phyloP scores from a whole-genome alignment of 2,329 filamentous ascomycete genomes.

The Botrytis tulipae region DNA sequence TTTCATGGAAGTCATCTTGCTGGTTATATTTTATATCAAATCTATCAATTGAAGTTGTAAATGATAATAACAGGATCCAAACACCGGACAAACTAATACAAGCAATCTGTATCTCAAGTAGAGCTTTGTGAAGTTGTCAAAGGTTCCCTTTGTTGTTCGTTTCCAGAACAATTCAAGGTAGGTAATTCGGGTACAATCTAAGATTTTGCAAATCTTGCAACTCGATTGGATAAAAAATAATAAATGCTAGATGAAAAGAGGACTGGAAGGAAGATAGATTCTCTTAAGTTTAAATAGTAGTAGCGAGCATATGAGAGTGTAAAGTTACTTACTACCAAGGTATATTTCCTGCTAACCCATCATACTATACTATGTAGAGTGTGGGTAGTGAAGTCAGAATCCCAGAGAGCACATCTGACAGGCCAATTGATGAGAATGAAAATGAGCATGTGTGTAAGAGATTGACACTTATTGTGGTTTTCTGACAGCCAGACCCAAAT shows the following conservation, averaged over 20 bases:
- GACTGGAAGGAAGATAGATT: not conserved
- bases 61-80: not conserved
- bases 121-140: constrained; percentile 21
- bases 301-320: not conserved
- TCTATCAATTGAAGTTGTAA: not conserved
- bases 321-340: not conserved
- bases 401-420: not conserved
- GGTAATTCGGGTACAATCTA: not conserved
- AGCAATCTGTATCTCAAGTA: constrained; percentile 36
- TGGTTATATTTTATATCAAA: constrained; percentile 13
- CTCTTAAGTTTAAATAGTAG: not conserved
- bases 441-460: not conserved
- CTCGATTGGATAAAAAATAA: not conserved
- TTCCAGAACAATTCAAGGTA: constrained; percentile 16
- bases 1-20: constrained; percentile 64
- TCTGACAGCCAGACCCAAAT: not conserved
- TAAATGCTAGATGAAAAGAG: not conserved
- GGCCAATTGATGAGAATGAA: not conserved
- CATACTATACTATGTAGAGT: not conserved
- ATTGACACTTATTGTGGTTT: not conserved
- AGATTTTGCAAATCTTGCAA: constrained; percentile 1
- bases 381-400: not conserved
- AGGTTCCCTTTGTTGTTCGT: constrained; percentile 8
- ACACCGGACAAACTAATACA: not conserved
- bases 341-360: not conserved